Evolutionary conservation across 257 asterid genomes (phyloP).

Genomic region (Solanum chaucha): DNA sequence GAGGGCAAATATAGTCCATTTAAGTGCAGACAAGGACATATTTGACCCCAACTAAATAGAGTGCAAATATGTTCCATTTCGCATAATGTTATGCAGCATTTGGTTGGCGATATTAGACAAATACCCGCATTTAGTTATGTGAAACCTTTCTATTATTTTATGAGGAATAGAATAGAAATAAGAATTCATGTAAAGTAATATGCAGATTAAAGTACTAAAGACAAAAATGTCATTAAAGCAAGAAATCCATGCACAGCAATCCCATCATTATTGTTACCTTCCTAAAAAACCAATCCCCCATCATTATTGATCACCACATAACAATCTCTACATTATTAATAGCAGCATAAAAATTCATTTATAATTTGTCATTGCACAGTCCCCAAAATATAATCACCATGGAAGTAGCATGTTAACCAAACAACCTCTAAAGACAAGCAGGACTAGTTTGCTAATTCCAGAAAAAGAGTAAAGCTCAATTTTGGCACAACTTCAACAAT

Average conservation of each 20-base stretch:
- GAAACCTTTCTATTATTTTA: neutral
- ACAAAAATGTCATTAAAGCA: neutral
- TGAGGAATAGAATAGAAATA: neutral
- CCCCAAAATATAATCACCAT: neutral
- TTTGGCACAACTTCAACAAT: neutral
- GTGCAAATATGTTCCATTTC: neutral
- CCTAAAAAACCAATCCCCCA: neutral
- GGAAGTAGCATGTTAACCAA: neutral
- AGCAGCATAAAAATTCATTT: neutral
- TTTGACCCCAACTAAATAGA: neutral
- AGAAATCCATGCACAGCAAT: neutral
- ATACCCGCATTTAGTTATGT: neutral
- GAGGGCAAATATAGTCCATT: neutral
- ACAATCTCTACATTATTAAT: neutral
- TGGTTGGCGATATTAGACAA: neutral
- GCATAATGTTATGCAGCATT: neutral
- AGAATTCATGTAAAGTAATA: neutral
- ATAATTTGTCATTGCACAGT: neutral
- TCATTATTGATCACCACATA: neutral
- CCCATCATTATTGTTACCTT: neutral
- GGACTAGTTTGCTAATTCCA: neutral
- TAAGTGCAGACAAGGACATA: neutral
- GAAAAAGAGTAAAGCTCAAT: neutral
- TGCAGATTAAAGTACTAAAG: neutral
- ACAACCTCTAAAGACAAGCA: neutral